Evolutionary conservation across 225 moss, liverwort and hornwort genomes (phyloP).

Genomic region (Physcomitrellopsis africana): DNA sequence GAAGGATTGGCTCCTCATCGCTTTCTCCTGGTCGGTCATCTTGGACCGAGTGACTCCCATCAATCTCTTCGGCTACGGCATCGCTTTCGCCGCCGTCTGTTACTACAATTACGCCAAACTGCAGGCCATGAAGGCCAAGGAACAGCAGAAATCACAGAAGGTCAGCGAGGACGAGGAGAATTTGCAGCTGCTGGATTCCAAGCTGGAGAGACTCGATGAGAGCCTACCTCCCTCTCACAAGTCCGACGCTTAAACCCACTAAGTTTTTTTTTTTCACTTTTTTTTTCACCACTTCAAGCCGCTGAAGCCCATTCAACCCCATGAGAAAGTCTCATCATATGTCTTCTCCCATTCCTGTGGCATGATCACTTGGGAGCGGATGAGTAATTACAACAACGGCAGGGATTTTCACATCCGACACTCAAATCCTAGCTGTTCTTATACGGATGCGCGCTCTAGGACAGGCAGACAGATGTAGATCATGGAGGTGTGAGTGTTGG

Average conservation of each 20-base stretch:
- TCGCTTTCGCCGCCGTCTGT: slow-evolving; percentile 50
- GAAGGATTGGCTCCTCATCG: slow-evolving; percentile 64
- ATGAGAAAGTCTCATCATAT: too few relatives aligned
- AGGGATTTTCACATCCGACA: slow-evolving; percentile 30
- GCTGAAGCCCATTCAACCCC: too few relatives aligned
- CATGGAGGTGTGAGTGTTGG: slow-evolving; percentile 9
- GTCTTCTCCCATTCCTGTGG: too few relatives aligned
- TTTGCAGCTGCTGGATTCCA: slow-evolving; percentile 41
- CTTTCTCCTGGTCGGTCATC: slow-evolving; percentile 64
- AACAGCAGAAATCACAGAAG: slow-evolving; percentile 35
- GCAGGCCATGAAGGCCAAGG: slow-evolving; percentile 54
- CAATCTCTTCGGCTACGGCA: slow-evolving; percentile 49
- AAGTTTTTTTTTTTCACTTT: not conserved
- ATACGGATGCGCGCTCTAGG: slow-evolving; percentile 29
- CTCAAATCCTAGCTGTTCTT: slow-evolving; percentile 33
- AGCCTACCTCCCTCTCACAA: slow-evolving; percentile 35
- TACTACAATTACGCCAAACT: slow-evolving; percentile 66
- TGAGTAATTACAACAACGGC: slow-evolving; percentile 1
- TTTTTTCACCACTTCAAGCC: not conserved
- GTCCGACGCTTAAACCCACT: slow-evolving; percentile 21
- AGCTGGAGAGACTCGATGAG: slow-evolving; percentile 52
- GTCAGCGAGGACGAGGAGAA: slow-evolving; percentile 50
- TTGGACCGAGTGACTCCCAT: slow-evolving; percentile 51
- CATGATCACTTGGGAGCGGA: too few relatives aligned
- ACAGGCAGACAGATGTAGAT: not conserved